Evolutionary conservation across 345 rosid species (phyloP).

Genomic region (Eucalyptus curtisii): DNA sequence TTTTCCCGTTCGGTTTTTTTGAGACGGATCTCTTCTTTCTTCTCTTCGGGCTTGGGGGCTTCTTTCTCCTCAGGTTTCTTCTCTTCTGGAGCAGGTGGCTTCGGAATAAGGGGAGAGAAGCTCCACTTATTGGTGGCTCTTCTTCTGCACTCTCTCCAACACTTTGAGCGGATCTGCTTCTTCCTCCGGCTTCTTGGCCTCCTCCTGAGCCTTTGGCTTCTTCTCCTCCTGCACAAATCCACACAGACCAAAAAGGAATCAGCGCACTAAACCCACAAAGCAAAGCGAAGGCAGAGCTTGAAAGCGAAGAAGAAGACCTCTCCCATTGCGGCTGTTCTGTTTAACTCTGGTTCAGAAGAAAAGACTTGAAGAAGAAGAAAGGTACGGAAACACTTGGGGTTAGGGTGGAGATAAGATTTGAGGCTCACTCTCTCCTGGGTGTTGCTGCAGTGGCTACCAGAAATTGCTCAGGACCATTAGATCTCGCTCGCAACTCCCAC

Average conservation of each 20-base stretch:
- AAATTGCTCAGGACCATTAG: conserved; percentile 1
- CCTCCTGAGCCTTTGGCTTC: conserved; percentile 10
- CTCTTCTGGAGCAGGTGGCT: conserved; percentile 11
- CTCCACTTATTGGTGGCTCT: conserved; percentile 60
- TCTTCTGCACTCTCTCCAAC: not conserved
- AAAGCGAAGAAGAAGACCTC: conserved; percentile 22
- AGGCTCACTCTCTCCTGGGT: not conserved
- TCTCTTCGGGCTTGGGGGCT: conserved; percentile 28
- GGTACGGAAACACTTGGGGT: not conserved
- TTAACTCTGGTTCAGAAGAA: not conserved
- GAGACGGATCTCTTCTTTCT: no score
- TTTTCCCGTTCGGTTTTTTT: no score
- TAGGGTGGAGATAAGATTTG: not conserved
- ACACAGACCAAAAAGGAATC: not conserved
- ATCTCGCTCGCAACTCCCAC: not conserved
- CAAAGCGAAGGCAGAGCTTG: not conserved
- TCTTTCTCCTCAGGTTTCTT: not conserved
- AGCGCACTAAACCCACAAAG: not conserved
- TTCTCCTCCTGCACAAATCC: not conserved
- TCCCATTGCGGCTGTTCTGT: conserved; percentile 26
- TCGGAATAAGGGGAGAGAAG: conserved; percentile 83
- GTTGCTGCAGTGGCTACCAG: not conserved
- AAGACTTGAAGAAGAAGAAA: not conserved
- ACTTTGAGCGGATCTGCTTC: not conserved
- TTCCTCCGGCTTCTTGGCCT: conserved; percentile 41